These are phyloP conservation scores for Podila clonocystis DNA, from an alignment of 192 early-diverging fungal genomes.

Conservation along the genomic window DNA sequence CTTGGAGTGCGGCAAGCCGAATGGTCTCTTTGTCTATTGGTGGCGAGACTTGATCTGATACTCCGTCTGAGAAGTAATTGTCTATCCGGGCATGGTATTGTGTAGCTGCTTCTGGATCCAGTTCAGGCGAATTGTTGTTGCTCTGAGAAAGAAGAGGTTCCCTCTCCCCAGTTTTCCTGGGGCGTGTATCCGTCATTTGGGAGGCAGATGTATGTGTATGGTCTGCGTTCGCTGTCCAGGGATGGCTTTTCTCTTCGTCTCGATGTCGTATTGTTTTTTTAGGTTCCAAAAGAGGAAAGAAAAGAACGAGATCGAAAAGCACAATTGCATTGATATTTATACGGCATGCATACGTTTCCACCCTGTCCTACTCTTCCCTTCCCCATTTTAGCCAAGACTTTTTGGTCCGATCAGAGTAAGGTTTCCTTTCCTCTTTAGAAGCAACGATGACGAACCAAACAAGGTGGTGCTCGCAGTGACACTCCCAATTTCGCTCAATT, in stretches of 20 bases:
- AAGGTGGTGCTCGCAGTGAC: too few relatives aligned
- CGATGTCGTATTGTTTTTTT: too few relatives aligned
- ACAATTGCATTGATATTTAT: too few relatives aligned
- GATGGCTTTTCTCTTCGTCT: too few relatives aligned
- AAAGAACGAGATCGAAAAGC: background rate
- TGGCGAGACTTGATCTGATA: background rate
- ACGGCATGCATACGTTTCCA: background rate
- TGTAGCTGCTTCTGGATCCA: background rate
- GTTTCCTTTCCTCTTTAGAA: too few relatives aligned
- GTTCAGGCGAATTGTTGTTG: background rate
- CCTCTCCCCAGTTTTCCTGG: background rate
- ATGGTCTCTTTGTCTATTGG: constrained; percentile 12
- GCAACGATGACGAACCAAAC: too few relatives aligned
- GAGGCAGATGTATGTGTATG: background rate
- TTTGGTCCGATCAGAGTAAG: background rate
- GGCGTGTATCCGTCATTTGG: background rate
- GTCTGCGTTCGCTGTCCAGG: background rate
- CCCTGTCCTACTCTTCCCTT: too few relatives aligned
- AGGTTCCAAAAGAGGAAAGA: background rate
- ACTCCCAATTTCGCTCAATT: too few relatives aligned
- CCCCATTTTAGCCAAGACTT: background rate
- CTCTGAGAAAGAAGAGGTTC: background rate
- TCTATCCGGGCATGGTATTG: background rate
- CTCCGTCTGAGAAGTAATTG: background rate
- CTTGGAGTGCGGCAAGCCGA: constrained; percentile 12